Percentiles rank a stretch among this genome's conserved stretches.
These are phyloP conservation scores for Berberis vulgaris DNA, from an alignment of 164 flowering plant genomes.

Conservation along the genomic window DNA sequence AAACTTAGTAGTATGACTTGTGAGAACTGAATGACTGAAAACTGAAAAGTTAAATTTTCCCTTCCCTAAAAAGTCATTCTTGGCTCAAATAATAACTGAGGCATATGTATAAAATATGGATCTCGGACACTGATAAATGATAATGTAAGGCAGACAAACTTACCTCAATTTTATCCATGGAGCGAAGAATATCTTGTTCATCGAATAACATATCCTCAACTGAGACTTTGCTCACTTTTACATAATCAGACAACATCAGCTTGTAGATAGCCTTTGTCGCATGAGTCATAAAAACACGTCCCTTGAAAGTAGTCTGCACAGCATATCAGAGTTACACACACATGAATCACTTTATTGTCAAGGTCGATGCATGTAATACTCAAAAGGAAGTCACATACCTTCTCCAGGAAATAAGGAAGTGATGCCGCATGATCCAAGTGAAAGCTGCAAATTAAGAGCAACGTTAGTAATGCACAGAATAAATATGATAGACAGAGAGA, in stretches of 20 bases:
- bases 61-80: too few species aligned
- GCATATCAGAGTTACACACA: background rate
- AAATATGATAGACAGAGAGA: background rate
- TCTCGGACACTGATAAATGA: background rate
- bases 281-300: constrained; percentile 63
- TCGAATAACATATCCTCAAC: constrained; percentile 67
- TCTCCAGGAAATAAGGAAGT: constrained; percentile 88
- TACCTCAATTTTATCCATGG: constrained; percentile 97
- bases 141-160: background rate
- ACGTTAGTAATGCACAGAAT: background rate
- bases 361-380: background rate
- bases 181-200: constrained; percentile 65
- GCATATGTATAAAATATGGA: too few species aligned
- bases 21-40: too few species aligned
- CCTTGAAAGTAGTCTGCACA: constrained; percentile 86
- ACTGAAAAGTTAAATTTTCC: too few species aligned
- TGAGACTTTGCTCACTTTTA: constrained; percentile 53
- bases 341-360: background rate
- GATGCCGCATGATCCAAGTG: constrained; percentile 99
- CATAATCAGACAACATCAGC: constrained; percentile 33
- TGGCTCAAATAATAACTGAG: too few species aligned
- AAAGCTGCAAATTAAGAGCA: constrained; percentile 51
- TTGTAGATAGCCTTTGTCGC: constrained; percentile 80
- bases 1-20: too few species aligned
- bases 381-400: constrained; percentile 36